phyloP scores from a whole-genome alignment of 345 rosid species.

The Eucalyptus brandiana region DNA sequence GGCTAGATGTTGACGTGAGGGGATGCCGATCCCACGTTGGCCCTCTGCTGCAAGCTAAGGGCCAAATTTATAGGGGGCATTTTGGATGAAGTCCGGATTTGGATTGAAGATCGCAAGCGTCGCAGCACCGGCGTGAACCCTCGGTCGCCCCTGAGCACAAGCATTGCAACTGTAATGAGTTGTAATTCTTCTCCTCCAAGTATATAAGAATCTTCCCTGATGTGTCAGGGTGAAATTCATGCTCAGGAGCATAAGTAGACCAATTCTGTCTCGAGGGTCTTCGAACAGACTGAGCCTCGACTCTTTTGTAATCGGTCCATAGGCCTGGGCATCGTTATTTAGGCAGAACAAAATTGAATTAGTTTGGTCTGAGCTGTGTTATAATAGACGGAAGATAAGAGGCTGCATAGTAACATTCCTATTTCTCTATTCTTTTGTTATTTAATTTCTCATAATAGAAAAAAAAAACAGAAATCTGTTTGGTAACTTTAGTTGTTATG shows the following conservation, averaged over 20 bases:
- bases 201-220: neutral
- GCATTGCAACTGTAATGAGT: neutral
- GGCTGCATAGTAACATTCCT: accelerated
- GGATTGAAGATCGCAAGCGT: neutral
- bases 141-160: neutral
- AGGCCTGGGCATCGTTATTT: too few species aligned
- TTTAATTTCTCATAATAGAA: accelerated
- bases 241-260: neutral
- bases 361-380: too few species aligned
- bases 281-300: neutral
- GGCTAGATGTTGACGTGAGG: neutral
- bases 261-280: neutral
- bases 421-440: too few species aligned
- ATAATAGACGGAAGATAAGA: too few species aligned
- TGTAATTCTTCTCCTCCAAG: neutral
- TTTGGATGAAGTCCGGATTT: neutral
- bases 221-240: neutral
- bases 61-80: neutral
- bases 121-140: neutral
- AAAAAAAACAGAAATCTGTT: too few species aligned
- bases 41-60: neutral
- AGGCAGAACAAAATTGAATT: too few species aligned
- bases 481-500: too few species aligned
- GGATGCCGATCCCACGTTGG: neutral
- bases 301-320: neutral